Evolutionary conservation across 805 yeast species (phyloP), one percentile per base, ranked within the genome.

Genomic region (Starmerella sp.): DNA sequence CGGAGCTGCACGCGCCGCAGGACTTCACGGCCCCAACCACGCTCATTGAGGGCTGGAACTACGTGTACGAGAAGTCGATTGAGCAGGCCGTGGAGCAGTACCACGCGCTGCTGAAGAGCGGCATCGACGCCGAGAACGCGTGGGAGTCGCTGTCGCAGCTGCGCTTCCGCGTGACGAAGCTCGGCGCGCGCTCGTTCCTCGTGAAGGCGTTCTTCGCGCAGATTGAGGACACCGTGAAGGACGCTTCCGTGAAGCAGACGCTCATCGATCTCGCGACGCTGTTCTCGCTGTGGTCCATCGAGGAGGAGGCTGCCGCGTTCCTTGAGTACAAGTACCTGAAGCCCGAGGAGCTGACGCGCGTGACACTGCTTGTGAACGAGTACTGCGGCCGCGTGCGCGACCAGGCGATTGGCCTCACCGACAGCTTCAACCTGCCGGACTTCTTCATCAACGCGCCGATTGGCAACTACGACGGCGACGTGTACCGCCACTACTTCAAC

Each of bases 381-480:
- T 66, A 82, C 58, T 70, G 83, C 58, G 69, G 73, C 11, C 71
- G 70, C 30, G 65, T 82, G 36, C 75, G 95, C 66, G 77, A 79
- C 35, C 80, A 83, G 63, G 84, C 83, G 53, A 79, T 86, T 66
- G 83, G 84, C 2, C 74, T 84, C 63, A 84, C 95, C 1, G 96
- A 88, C 69, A 76, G 91, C 2, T 88, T 88, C 75, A 80, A 83
- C 70, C 76, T 83, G 60, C 80, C 87, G 35, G 95, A 88, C 70
- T 82, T 76, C 67, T 77, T 84, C 72, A 76, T 88, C 64, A 85
- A 86, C 67, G 81, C 95, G 0, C 81, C 90, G 5, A 76, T 88
- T 55, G 96, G 96, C 47, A 77, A 75, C 56, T 83, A 77, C 69
- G 79, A 84, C 62, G 96, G 96, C 56, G 84, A 88, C 67, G 81